Evolutionary conservation across 2,329 filamentous ascomycete genomes (phyloP).

Genomic region (Berkeleyomyces rouxiae): DNA sequence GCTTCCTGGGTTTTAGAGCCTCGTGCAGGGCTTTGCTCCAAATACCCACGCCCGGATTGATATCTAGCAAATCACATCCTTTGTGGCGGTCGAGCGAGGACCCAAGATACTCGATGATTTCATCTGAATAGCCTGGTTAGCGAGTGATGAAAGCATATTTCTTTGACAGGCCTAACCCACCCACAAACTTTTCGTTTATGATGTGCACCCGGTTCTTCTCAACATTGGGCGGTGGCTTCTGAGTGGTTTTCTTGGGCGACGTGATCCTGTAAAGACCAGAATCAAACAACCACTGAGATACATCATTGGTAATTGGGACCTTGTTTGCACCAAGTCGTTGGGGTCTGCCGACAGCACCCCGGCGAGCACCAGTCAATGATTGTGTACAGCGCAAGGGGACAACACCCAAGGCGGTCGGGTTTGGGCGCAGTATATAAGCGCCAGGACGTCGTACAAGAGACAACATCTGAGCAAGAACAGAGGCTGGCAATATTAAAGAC

Average conservation of each 20-base stretch:
- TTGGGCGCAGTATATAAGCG: neutral
- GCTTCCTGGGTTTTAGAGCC: slow-evolving; percentile 57
- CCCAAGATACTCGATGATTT: slow-evolving; percentile 53
- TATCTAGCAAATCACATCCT: slow-evolving; percentile 73
- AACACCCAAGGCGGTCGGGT: neutral
- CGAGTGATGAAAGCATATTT: neutral
- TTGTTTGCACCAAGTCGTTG: neutral
- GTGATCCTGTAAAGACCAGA: slow-evolving; percentile 9
- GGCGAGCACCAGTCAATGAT: neutral
- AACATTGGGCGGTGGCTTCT: neutral
- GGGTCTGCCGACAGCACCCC: neutral
- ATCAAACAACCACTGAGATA: slow-evolving; percentile 1
- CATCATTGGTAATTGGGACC: neutral
- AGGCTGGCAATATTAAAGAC: no score
- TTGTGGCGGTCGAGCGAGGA: slow-evolving; percentile 50
- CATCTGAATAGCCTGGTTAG: slow-evolving; percentile 30
- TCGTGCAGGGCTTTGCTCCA: slow-evolving; percentile 67
- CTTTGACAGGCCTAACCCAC: slow-evolving; percentile 19
- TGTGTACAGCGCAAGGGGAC: neutral
- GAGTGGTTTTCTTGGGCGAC: neutral
- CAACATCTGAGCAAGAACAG: neutral
- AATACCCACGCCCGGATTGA: slow-evolving; percentile 65
- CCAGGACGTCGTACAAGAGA: slow-evolving; percentile 1
- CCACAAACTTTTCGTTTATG: slow-evolving; percentile 33
- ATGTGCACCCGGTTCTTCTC: slow-evolving; percentile 31